Evolutionary conservation across 495 filamentous ascomycete genomes (phyloP).

Genomic region (Penicillium parvum): DNA sequence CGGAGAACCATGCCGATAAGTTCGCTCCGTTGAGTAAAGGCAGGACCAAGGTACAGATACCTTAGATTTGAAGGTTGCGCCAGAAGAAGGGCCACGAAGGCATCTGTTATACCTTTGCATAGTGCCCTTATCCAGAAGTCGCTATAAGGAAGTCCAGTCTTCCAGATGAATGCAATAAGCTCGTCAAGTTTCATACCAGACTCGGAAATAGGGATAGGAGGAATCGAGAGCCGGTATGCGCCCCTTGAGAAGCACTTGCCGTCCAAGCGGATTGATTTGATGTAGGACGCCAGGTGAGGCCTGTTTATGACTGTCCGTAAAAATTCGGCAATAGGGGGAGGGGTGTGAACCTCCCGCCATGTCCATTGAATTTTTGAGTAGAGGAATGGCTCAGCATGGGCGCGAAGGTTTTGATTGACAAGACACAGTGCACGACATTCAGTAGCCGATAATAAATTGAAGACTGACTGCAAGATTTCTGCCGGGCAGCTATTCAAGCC

Average conservation of each 20-base stretch:
- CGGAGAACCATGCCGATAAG: constrained; percentile 16
- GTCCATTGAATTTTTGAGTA: constrained; percentile 17
- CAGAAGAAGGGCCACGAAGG: constrained; percentile 17
- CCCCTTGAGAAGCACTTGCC: background rate
- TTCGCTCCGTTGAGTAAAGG: constrained; percentile 10
- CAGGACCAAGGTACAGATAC: constrained; percentile 9
- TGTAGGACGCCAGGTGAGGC: constrained; percentile 17
- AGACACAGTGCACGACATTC: constrained; percentile 9
- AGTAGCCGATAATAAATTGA: constrained; percentile 8
- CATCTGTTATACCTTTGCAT: constrained; percentile 13
- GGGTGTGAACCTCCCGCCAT: constrained; percentile 6
- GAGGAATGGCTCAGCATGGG: constrained; percentile 11
- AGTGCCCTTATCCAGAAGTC: constrained; percentile 16
- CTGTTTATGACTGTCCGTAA: constrained; percentile 13
- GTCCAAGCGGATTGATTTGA: constrained; percentile 9
- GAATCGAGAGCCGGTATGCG: background rate
- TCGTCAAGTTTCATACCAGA: constrained; percentile 9
- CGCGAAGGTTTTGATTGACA: constrained; percentile 1
- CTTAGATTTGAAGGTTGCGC: constrained; percentile 12
- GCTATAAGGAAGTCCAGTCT: constrained; percentile 11
- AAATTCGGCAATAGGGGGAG: constrained; percentile 12
- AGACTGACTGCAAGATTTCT: constrained; percentile 8
- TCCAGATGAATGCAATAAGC: constrained; percentile 5
- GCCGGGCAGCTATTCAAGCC: constrained; percentile 6
- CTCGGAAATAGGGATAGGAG: constrained; percentile 1